Evolutionary conservation across 2,329 filamentous ascomycete species (phyloP), one percentile per base, ranked within the genome.

Genomic region (Mycogone perniciosa): DNA sequence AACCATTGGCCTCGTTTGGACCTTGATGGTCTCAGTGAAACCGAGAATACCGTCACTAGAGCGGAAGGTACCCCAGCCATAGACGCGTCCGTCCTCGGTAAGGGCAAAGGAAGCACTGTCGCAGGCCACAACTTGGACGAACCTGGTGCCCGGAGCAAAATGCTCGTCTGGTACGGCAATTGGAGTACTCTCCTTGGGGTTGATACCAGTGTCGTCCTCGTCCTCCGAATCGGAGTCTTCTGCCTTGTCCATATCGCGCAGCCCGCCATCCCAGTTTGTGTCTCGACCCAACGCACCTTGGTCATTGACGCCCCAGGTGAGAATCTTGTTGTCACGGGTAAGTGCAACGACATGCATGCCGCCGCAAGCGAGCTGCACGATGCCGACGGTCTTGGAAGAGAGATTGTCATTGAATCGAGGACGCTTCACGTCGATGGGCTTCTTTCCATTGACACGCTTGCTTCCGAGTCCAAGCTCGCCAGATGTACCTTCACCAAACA

Each of bases 291-390:
- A 77, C 7, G 89, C 87, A 56, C 86, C 86, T 62, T 90, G 84
- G 63, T 95, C 89, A 64, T 93, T 93, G 59, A 93, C 88, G 48
- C 89, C 89, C 89, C 89, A 95, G 30, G 87, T 90, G 48, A 89
- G 72, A 59, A 95, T 86, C 70, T 84, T 84, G 74, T 90, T 89
- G 67, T 92, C 85, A 58, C 84, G 79, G 45, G 89, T 92, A 47
- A 93, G 71, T 3, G 85, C 88, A 55, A 86, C 74, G 47, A 78
- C 83, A 69, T 95, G 89, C 88, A 95, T 92, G 51, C 88, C 88
- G 54, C 89, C 89, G 54, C 85, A 83, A 46, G 86, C 83, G 51
- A 95, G 69, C 67, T 88, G 82, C 2, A 93, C 87, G 34, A 93
- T 79, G 33, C 87, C 88, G 31, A 89, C 75, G 7, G 85, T 83